Conservation (phyloP, 1,284 basidiomycete genomes). For the Anthracocystis walkeri region DNA sequence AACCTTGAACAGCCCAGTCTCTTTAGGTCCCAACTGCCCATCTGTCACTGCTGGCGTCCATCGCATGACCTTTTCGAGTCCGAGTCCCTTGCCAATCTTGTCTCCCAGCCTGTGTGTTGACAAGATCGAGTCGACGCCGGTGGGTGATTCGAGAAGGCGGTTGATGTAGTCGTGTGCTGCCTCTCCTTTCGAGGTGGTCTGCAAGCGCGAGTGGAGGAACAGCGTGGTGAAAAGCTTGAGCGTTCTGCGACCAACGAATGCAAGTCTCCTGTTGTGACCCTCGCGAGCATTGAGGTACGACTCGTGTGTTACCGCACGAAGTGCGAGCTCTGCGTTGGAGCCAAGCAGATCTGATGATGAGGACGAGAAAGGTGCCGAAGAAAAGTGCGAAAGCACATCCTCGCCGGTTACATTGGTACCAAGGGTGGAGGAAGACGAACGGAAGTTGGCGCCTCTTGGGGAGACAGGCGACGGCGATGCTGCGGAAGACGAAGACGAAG, state of each 20-base stretch:
- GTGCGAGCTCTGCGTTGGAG: slow-evolving; percentile 47
- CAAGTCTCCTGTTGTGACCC: slow-evolving; percentile 64
- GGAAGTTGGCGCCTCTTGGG: slow-evolving; percentile 10
- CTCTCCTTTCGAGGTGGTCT: slow-evolving; percentile 13
- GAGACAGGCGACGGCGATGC: slow-evolving; percentile 23
- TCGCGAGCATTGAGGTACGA: slow-evolving; percentile 55
- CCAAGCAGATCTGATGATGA: slow-evolving; percentile 48
- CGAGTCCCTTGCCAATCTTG: slow-evolving; percentile 54
- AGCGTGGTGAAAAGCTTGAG: slow-evolving; percentile 62
- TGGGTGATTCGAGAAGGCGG: slow-evolving; percentile 44
- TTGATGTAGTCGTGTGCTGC: slow-evolving; percentile 41
- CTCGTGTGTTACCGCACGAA: slow-evolving; percentile 63
- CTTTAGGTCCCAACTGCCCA: slow-evolving; percentile 50
- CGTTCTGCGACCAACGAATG: slow-evolving; percentile 63
- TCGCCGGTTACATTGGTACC: slow-evolving; percentile 34
- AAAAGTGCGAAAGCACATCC: slow-evolving; percentile 45
- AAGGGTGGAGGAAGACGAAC: slow-evolving; percentile 23
- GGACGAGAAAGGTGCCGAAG: slow-evolving; percentile 34
- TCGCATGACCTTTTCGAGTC: slow-evolving; percentile 67
- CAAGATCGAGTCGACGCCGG: slow-evolving; percentile 51
- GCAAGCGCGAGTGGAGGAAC: slow-evolving; percentile 54
- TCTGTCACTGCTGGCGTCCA: slow-evolving; percentile 65
- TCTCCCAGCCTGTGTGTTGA: slow-evolving; percentile 62
- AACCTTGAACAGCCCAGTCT: slow-evolving; percentile 67
- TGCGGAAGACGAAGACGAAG: slow-evolving; percentile 29